Base-by-base conservation (phyloP, 768 basidiomycete genomes). In the Lepiota venenata region DNA sequence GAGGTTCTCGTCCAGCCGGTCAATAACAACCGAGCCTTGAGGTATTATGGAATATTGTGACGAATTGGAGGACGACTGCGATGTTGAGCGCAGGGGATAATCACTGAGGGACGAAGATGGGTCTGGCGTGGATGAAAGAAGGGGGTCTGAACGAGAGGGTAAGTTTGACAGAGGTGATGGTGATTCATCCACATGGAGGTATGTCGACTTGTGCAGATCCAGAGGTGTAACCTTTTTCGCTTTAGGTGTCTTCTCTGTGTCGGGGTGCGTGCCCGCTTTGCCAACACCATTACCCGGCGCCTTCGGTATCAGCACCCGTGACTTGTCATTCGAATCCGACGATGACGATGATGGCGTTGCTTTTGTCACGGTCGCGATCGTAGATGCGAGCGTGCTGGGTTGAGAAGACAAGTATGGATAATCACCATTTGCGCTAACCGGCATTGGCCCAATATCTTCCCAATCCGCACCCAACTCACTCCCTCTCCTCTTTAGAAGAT, bases 41-140 rank as follows among this genome's bases (percentile, higher is more conserved):
- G 64, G 63, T 16, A 62, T 64, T 16, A 80, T 68, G 1, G 85
- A 86, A 60, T 81, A 85, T 55, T 81, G 81, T 12, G 86, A 88
- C 2, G 85, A 88, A 9, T 81, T 78, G 16, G 88, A 88, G 12
- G 82, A 82, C 3, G 88, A 88, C 59, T 82, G 84, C 9, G 89
- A 87, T 8, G 86, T 86, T 9, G 87, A 84, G 20, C 76, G 79
- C 51, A 78, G 77, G 38, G 85, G 84, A 62, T 84, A 88, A 60
- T 85, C 84, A 51, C 87, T 86, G 46, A 87, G 64, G 4, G 87
- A 87, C 14, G 89, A 90, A 50, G 87, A 83, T 29, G 88, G 88
- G 69, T 91, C 88, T 5, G 87, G 86, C 12, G 90, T 91, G 9
- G 83, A 73, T 10, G 87, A 80, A 15, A 79, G 79, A 27, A 78